phyloP scores from a whole-genome alignment of 2,329 filamentous ascomycete species.

The Cladophialophora bantiana region DNA sequence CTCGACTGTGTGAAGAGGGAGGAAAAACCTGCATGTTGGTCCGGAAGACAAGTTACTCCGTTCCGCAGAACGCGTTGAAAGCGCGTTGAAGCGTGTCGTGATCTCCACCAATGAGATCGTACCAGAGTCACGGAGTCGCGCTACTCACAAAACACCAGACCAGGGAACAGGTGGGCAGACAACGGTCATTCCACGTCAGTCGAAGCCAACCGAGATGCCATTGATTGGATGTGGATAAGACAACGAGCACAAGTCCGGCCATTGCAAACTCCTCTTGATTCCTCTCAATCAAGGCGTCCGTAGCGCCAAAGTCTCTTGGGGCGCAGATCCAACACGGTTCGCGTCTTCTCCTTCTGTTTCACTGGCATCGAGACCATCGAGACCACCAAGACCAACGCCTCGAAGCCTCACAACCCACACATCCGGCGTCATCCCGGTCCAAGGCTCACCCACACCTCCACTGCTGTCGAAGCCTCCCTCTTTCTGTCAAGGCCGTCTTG shows the following conservation, averaged over 20 bases:
- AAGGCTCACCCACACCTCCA: conserved; percentile 5
- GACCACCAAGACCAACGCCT: not conserved
- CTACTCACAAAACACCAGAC: conserved; percentile 19
- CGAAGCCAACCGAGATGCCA: conserved; percentile 23
- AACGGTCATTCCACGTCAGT: conserved; percentile 19
- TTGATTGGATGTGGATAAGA: conserved; percentile 29
- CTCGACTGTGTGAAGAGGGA: not conserved
- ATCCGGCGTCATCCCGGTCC: conserved; percentile 1
- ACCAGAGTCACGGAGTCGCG: not conserved
- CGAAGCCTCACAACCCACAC: not conserved
- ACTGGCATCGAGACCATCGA: not conserved
- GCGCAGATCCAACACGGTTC: not conserved
- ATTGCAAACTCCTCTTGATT: conserved; percentile 5
- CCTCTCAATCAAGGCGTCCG: conserved; percentile 16
- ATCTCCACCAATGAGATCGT: conserved; percentile 4
- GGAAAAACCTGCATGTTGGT: not conserved
- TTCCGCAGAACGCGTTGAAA: conserved; percentile 1
- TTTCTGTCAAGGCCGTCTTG: not conserved
- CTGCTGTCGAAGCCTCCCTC: not conserved
- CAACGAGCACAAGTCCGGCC: conserved; percentile 4
- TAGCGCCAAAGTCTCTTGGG: conserved; percentile 18
- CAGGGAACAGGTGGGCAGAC: conserved; percentile 20
- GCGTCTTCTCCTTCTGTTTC: conserved; percentile 1
- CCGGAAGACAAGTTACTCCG: conserved; percentile 14
- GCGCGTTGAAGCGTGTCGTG: not conserved